Evolutionary conservation across 345 rosid genomes (phyloP), one percentile per base, ranked within the genome.

Genomic region (Luvunga scandens): DNA sequence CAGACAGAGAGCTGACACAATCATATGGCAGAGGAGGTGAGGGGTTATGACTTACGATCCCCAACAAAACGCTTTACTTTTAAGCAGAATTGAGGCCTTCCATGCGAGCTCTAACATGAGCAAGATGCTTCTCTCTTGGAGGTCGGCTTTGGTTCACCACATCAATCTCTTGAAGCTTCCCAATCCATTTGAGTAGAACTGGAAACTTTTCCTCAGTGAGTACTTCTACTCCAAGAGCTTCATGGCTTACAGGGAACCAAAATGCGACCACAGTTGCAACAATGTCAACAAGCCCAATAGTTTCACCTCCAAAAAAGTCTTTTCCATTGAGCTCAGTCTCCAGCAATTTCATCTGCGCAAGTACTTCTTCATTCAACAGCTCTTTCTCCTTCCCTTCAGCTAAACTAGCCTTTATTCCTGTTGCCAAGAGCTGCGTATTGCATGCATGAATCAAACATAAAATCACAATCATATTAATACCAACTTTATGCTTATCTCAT

Each of bases 301-400:
- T 60, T 4, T 69, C 70, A 19, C 83, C 83, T 56, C 77, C 66
- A 53, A 80, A 83, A 42, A 62, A 80, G 10, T 78, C 71, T 69
- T 83, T 80, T 53, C 79, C 83, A 4, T 73, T 22, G 9, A 83
- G 77, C 65, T 80, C 81, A 56, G 6, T 39, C 73, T 83, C 83
- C 24, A 83, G 66, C 63, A 69, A 8, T 71, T 69, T 77, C 22
- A 80, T 48, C 68, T 76, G 73, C 39, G 69, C 25, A 4, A 22
- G 14, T 7, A 80, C 4, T 56, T 80, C 83, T 77, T 77, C 83
- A 8, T 73, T 63, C 77, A 60, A 31, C 14, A 7, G 7, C 67
- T 60, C 36, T 25, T n/a, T 73, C 27, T 63, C 77, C 28, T 62
- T 39, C 60, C 56, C 70, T 28, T 63, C 77, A 45, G 7, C 7